phyloP scores from a whole-genome alignment of 352 stramenopile genomes.

The Phytophthora constricta region DNA sequence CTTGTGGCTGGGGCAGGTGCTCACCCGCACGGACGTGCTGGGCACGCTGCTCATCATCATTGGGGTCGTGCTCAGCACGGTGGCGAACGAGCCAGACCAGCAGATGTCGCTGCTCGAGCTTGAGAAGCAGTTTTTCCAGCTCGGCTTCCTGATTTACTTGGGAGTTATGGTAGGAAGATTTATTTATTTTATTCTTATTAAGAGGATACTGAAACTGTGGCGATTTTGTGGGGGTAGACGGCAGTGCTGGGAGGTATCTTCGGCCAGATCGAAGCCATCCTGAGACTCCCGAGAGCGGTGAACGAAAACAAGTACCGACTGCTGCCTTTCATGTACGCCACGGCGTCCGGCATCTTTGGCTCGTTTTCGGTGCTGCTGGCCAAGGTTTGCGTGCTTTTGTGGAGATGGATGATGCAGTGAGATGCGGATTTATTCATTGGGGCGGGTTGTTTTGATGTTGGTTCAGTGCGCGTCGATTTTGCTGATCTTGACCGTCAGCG shows the following conservation, averaged over 20 bases:
- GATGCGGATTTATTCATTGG: too few relatives aligned
- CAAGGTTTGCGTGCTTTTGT: too few relatives aligned
- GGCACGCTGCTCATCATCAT: slow-evolving; percentile 85
- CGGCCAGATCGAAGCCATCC: slow-evolving; percentile 74
- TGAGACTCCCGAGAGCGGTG: slow-evolving; percentile 44
- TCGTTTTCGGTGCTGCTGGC: slow-evolving; percentile 85
- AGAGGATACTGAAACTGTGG: neutral
- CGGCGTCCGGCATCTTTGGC: slow-evolving; percentile 82
- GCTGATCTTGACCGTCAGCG: slow-evolving; percentile 77
- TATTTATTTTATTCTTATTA: slow-evolving; percentile 1
- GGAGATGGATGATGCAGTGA: too few relatives aligned
- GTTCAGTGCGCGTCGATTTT: slow-evolving; percentile 77
- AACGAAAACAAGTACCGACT: slow-evolving; percentile 75
- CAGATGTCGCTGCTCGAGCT: slow-evolving; percentile 81
- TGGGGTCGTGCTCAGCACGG: slow-evolving; percentile 80
- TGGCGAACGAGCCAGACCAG: slow-evolving; percentile 82
- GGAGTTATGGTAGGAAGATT: slow-evolving; percentile 63
- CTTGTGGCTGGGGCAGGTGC: slow-evolving; percentile 81
- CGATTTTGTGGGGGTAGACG: slow-evolving; percentile 44
- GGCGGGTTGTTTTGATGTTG: neutral
- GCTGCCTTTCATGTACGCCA: slow-evolving; percentile 83
- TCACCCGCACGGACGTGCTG: slow-evolving; percentile 70
- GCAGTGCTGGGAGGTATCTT: slow-evolving; percentile 73
- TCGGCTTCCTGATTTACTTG: slow-evolving; percentile 81
- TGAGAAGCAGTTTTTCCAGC: slow-evolving; percentile 81